These are phyloP conservation scores for Breviolum minutum DNA, from an alignment of 73 alveolate species.

Conservation along the genomic window DNA sequence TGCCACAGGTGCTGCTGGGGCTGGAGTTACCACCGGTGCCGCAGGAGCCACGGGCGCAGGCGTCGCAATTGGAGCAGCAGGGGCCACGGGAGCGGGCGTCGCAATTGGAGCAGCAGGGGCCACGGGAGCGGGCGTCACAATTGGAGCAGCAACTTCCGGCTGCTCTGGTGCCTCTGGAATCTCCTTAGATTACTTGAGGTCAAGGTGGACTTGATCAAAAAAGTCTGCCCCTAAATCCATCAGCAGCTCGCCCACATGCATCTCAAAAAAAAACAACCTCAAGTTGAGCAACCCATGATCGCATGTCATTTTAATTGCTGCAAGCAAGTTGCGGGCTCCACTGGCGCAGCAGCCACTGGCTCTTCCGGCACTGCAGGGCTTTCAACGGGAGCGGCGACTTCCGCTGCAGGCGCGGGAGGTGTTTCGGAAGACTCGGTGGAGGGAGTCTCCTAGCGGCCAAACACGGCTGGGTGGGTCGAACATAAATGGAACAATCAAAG, in stretches of 20 bases:
- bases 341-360: slow-evolving; percentile 8
- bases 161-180: too few species aligned
- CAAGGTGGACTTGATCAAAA: too few species aligned
- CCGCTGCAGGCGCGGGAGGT: background rate
- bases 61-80: background rate
- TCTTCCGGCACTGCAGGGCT: background rate
- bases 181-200: too few species aligned
- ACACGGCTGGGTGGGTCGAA: too few species aligned
- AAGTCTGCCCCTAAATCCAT: too few species aligned
- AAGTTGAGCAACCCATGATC: too few species aligned
- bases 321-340: background rate
- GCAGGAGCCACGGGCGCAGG: background rate
- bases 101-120: background rate
- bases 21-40: background rate
- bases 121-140: background rate
- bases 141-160: slow-evolving; percentile 12
- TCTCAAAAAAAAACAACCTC: too few species aligned
- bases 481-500: too few species aligned
- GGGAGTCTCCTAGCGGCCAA: background rate
- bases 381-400: background rate
- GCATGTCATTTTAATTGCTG: too few species aligned
- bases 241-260: too few species aligned
- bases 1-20: slow-evolving; percentile 14
- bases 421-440: slow-evolving; percentile 2
- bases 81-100: background rate